A percentile compares a stretch with the other conserved stretches of the same genome.
Conservation (phyloP, 352 stramenopile genomes). For the Albugo candida region DNA sequence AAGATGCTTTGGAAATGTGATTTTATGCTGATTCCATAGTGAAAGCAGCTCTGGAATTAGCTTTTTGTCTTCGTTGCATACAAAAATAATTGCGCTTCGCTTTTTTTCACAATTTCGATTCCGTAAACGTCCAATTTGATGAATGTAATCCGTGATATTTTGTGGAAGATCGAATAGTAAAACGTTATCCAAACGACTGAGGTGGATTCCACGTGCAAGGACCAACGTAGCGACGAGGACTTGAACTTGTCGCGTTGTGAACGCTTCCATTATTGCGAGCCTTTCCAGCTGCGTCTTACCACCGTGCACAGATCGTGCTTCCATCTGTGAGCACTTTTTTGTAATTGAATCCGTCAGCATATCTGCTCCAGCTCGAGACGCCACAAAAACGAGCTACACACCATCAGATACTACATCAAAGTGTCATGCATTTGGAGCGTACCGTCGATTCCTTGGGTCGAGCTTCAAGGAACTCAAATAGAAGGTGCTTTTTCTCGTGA, state of each 20-base stretch:
- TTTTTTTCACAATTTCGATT: constrained; percentile 6
- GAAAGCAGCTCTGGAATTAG: constrained; percentile 22
- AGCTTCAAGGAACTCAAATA: constrained; percentile 22
- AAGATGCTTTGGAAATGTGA: too few relatives aligned
- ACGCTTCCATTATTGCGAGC: constrained; percentile 28
- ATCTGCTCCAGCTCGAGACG: constrained; percentile 33
- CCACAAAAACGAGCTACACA: constrained; percentile 48
- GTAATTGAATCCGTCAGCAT: constrained; percentile 34
- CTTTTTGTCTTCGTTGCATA: constrained; percentile 22
- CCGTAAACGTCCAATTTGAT: constrained; percentile 34
- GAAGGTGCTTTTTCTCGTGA: constrained; percentile 31
- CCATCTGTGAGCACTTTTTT: constrained; percentile 15
- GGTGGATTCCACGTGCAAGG: constrained; percentile 48
- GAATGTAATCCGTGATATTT: constrained; percentile 35
- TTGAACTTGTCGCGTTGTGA: constrained; percentile 22
- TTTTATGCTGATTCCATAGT: background rate
- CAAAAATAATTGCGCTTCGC: constrained; percentile 18
- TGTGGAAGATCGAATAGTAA: constrained; percentile 56
- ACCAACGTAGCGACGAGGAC: constrained; percentile 51
- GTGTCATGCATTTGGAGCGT: background rate
- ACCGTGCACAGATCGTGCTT: constrained; percentile 25
- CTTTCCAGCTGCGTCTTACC: constrained; percentile 42
- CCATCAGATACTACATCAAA: background rate
- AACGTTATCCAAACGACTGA: constrained; percentile 40
- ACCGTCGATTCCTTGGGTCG: constrained; percentile 24